Conservation (phyloP, 179 eudicot species). For the Pouteria campechiana region DNA sequence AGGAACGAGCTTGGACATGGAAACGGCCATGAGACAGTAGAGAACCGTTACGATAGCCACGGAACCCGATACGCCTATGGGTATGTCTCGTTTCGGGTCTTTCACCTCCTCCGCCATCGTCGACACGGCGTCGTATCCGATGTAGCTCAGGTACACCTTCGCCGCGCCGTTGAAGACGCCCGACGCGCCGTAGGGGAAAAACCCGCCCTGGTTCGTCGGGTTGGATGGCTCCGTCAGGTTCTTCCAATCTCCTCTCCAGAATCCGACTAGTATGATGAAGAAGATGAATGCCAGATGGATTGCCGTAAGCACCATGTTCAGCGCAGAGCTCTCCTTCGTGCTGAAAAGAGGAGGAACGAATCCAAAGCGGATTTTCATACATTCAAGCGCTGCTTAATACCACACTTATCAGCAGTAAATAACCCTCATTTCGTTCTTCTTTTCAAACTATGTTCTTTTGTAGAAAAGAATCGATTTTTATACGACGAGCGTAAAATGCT, state of each 20-base stretch:
- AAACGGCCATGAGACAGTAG: conserved; percentile 85
- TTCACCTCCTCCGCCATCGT: conserved; percentile 90
- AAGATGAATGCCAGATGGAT: conserved; percentile 56
- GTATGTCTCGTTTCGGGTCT: conserved; percentile 68
- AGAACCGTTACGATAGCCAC: conserved; percentile 70
- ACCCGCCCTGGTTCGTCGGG: conserved; percentile 55
- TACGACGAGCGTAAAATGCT: too few relatives aligned
- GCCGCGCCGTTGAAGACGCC: conserved; percentile 91
- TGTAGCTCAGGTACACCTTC: conserved; percentile 74
- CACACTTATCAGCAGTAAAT: too few relatives aligned
- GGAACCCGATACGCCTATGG: conserved; percentile 80
- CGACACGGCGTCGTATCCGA: conserved; percentile 92
- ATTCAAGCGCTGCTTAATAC: too few relatives aligned
- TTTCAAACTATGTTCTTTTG: too few relatives aligned
- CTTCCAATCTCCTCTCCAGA: conserved; percentile 49
- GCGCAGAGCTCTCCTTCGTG: conserved; percentile 73
- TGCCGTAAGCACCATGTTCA: conserved; percentile 62
- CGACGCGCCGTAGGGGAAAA: conserved; percentile 57
- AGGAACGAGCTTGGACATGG: conserved; percentile 86
- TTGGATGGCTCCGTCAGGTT: conserved; percentile 48
- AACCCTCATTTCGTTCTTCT: too few relatives aligned
- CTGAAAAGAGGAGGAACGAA: conserved; percentile 26
- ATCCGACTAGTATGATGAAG: conserved; percentile 66
- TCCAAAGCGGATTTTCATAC: not conserved
- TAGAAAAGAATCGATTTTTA: too few relatives aligned